Conservation (phyloP, 1,284 basidiomycete species). For the Paramarasmius palmivorus region DNA sequence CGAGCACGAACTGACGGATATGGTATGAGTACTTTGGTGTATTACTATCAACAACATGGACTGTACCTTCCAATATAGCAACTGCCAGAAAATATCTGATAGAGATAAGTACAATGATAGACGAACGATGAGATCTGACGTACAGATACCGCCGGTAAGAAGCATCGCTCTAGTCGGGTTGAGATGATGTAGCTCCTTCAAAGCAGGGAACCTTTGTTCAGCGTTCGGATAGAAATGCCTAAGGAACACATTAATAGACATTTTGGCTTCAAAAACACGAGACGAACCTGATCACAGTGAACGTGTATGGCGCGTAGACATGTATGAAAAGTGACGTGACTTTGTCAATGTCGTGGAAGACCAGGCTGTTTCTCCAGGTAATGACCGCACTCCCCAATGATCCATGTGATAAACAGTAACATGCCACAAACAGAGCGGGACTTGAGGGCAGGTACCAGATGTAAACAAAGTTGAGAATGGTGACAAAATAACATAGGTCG, state of each 20-base stretch:
- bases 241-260: slow-evolving; percentile 7
- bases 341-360: slow-evolving; percentile 94
- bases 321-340: slow-evolving; percentile 91
- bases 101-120: slow-evolving; percentile 13
- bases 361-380: slow-evolving; percentile 96
- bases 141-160: slow-evolving; percentile 75
- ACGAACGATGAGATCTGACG: slow-evolving; percentile 27
- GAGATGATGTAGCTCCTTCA: slow-evolving; percentile 63
- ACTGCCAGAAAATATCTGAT: slow-evolving; percentile 85
- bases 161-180: slow-evolving; percentile 63
- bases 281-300: slow-evolving; percentile 84
- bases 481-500: slow-evolving; percentile 90
- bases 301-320: slow-evolving; percentile 83
- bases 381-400: slow-evolving; percentile 91
- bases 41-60: not conserved
- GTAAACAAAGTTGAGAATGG: slow-evolving; percentile 86
- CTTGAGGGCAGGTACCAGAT: slow-evolving; percentile 82
- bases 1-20: slow-evolving; percentile 67
- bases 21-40: slow-evolving; percentile 1
- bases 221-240: slow-evolving; percentile 85
- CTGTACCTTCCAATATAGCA: slow-evolving; percentile 85
- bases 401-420: slow-evolving; percentile 87
- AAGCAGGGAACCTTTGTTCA: slow-evolving; percentile 78
- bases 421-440: slow-evolving; percentile 78
- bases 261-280: slow-evolving; percentile 10